Percentiles rank a stretch among this genome's conserved stretches.
These are phyloP conservation scores for Panus rudis DNA, from an alignment of 768 basidiomycete species.

Conservation along the genomic window DNA sequence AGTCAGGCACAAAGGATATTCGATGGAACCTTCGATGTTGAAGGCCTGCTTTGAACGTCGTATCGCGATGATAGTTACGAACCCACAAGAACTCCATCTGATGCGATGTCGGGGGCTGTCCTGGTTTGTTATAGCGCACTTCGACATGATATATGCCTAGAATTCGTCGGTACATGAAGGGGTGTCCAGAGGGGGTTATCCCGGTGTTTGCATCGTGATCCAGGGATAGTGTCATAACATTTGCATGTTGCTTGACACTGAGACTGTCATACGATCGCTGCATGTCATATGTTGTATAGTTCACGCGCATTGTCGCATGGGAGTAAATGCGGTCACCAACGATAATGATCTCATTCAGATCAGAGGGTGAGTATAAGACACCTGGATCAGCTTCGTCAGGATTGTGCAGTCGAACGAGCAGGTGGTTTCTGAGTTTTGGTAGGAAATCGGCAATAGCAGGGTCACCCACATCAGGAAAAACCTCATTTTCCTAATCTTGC, in stretches of 20 bases:
- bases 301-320: constrained; percentile 27
- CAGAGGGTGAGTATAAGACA: constrained; percentile 15
- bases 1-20: constrained; percentile 16
- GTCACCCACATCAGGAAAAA: too few species aligned
- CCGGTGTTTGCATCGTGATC: constrained; percentile 2
- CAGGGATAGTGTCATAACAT: constrained; percentile 24
- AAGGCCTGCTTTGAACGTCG: background rate
- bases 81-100: constrained; percentile 3
- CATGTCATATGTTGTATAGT: constrained; percentile 39
- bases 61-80: constrained; percentile 10
- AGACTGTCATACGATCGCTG: constrained; percentile 34
- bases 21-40: constrained; percentile 9
- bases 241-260: constrained; percentile 28
- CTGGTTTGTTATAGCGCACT: constrained; percentile 11
- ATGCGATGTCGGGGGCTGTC: background rate
- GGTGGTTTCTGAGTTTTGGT: constrained; percentile 22
- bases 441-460: too few species aligned
- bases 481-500: too few species aligned
- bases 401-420: constrained; percentile 20
- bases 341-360: constrained; percentile 10
- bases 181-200: constrained; percentile 13
- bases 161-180: constrained; percentile 27
- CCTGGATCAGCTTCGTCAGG: constrained; percentile 22
- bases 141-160: constrained; percentile 23
- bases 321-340: constrained; percentile 21